Evolutionary conservation across 208 protist genomes (phyloP), one percentile per base, ranked within the genome.

Genomic region (Endotrypanum monterogeii): DNA sequence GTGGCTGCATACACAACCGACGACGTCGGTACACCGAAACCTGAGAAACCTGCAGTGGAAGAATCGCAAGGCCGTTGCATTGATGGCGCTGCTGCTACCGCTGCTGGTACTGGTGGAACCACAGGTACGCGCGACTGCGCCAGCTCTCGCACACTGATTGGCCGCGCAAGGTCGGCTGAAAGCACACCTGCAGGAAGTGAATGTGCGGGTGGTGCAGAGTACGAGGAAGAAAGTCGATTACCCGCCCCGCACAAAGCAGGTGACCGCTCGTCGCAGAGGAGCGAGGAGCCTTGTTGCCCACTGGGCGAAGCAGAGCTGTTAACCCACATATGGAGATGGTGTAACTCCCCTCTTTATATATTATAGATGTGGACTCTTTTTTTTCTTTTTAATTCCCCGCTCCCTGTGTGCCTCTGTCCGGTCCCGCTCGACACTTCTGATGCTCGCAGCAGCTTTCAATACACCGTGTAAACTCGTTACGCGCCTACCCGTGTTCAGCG

Each of bases 111-210:
- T 48, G 44, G 12, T 48, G 71, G 44, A 23, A 63, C 71, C 16
- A 71, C 58, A 20, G 54, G 63, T 2, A 50, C 69, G 1, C 63
- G 76, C 23, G 69, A 56, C n/a, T 76, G 79, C 8, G 73, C 83
- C 23, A 86, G 61, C 12, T 86, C 82, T 3, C 80, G 79, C 60
- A 89, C 85, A 67, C 85, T 89, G 68, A 89, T 89, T 5, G 85
- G 85, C 5, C 80, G 79, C 16, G 82, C 62, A 14, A 89, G 79
- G 35, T 83, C 79, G 3, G 74, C 58, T 8, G 79, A 71, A 30
- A 83, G 73, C 50, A 76, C 69, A 18, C 67, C 54, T 1, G 68
- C 28, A 4, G 56, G 74, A 37, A 46, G 56, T n/a, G 80, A 63
- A 14, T 18, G 44, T 25, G 70, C 23, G 20, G 56, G 54, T 63